Conservation (phyloP, 2,329 filamentous ascomycete species). For the Diaporthe vexans region DNA sequence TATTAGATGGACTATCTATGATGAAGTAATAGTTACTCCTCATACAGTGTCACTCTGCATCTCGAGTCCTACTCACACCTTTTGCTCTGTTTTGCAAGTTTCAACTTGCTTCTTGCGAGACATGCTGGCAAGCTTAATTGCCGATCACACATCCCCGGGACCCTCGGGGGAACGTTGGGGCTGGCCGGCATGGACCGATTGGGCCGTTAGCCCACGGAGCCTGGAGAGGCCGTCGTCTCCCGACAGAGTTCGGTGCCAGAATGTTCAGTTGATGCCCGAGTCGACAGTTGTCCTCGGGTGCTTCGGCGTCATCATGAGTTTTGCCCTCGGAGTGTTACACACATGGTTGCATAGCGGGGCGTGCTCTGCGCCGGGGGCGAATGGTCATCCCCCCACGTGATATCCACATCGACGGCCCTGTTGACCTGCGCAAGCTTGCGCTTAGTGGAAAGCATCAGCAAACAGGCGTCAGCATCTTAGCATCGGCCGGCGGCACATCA, state of each 20-base stretch:
- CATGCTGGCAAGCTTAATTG: background rate
- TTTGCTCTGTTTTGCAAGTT: background rate
- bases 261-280: constrained; percentile 15
- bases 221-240: background rate
- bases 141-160: background rate
- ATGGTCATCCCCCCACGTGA: background rate
- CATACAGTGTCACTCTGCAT: no score
- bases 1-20: background rate
- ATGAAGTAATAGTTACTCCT: no score
- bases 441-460: constrained; percentile 13
- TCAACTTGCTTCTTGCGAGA: background rate
- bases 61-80: no score
- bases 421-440: constrained; percentile 16
- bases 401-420: background rate
- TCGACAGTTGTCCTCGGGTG: constrained; percentile 1
- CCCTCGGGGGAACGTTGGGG: constrained; percentile 19
- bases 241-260: constrained; percentile 17
- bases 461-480: constrained; percentile 12
- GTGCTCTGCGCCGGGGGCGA: background rate
- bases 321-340: background rate
- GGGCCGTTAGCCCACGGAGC: background rate
- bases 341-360: constrained; percentile 9
- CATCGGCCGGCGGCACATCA: constrained; percentile 19
- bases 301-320: constrained; percentile 8
- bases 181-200: constrained; percentile 9